These are phyloP conservation scores for Catunica adiposa DNA, from an alignment of 2,329 filamentous ascomycete species.

Conservation along the genomic window DNA sequence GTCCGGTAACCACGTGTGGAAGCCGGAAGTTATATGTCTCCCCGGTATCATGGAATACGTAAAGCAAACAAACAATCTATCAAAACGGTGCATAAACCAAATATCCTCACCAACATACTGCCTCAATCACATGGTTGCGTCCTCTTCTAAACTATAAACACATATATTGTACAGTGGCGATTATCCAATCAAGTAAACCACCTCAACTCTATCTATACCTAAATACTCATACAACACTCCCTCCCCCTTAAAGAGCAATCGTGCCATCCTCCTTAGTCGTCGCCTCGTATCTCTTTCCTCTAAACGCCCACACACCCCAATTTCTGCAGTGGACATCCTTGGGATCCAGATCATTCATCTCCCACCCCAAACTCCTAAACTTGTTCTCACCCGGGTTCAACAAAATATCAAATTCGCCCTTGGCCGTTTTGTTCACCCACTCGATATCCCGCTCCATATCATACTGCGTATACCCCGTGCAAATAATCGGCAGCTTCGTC, in stretches of 20 bases:
- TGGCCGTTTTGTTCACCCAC: slow-evolving; percentile 72
- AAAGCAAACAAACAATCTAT: too few species aligned
- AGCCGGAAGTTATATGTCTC: too few species aligned
- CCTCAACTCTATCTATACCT: not conserved
- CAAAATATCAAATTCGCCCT: slow-evolving; percentile 81
- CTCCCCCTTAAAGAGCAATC: slow-evolving; percentile 11
- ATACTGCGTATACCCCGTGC: slow-evolving; percentile 87
- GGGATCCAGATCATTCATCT: slow-evolving; percentile 87
- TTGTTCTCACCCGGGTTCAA: slow-evolving; percentile 85
- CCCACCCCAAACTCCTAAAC: slow-evolving; percentile 90
- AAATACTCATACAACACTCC: not conserved
- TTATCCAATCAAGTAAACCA: too few species aligned
- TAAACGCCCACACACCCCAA: slow-evolving; percentile 93
- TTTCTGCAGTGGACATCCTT: slow-evolving; percentile 91
- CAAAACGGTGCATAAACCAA: too few species aligned
- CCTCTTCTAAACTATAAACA: too few species aligned
- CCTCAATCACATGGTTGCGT: too few species aligned
- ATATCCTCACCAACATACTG: too few species aligned
- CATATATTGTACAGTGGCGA: too few species aligned
- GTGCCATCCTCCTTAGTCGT: slow-evolving; percentile 30
- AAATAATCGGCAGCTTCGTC: slow-evolving; percentile 88
- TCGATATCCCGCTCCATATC: slow-evolving; percentile 88
- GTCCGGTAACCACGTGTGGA: too few species aligned
- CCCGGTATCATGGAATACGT: too few species aligned
- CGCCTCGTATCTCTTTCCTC: slow-evolving; percentile 72